Evolutionary conservation across 1,139 yeast genomes (phyloP), one percentile per base, ranked within the genome.

Genomic region (Candida buenavistaensis): DNA sequence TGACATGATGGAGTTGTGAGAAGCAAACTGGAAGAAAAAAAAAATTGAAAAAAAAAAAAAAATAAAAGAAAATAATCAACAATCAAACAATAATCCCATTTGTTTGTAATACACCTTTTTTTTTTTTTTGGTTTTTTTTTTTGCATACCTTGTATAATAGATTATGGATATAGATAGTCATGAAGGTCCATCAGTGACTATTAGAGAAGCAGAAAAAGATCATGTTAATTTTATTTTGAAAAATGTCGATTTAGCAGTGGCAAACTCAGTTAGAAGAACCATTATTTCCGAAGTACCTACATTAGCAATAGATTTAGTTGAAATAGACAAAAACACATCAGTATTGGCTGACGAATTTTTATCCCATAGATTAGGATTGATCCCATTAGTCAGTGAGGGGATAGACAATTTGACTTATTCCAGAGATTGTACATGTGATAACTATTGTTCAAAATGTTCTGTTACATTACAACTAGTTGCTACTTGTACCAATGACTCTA

Each of bases 201-300:
- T 92, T 55, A 80, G 97, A 59, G 83, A 82, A 50, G 79, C 92
- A 19, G 90, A 85, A 30, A 72, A 73, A 44, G 97, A 90, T 52
- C 86, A 81, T 51, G 97, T 92, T 38, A 96, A 92, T 59, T 85
- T 94, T 55, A 88, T 90, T 35, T 65, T 94, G 42, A 78, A 87
- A 38, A 89, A 88, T 53, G 94, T 89, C 31, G 97, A 92, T 55
- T 63, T 94, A 43, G 78, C 97, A 41, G 71, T 92, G 55, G 98
- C 98, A 16, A 94, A 94, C 70, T 85, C 98, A 19, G 52, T 94
- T 24, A 77, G 99, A 52, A 74, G 99, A 57, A 79, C 86, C 33
- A 89, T 94, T 87, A 74, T 92, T 45, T 90, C 97, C 1, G 99
- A 94, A 61, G 94, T 92, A 37, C 98, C 98, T 20, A 92, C 98